Conservation (phyloP, 768 basidiomycete species). For the Hirschioporus abietinus region DNA sequence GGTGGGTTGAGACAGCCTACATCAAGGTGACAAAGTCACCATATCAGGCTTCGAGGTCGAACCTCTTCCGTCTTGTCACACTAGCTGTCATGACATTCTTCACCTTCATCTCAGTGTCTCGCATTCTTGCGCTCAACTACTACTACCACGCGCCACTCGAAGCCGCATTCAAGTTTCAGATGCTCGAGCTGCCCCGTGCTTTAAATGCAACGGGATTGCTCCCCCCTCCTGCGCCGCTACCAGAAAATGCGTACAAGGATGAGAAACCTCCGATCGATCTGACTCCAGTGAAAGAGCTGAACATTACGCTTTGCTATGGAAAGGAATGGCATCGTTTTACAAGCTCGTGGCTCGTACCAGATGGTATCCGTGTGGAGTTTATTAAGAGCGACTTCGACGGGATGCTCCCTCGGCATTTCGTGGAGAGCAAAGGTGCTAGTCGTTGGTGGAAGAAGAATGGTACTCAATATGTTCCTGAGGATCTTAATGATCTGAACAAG, state of each 20-base stretch:
- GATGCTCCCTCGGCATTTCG: slow-evolving; percentile 82
- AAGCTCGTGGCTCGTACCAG: slow-evolving; percentile 82
- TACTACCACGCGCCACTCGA: slow-evolving; percentile 92
- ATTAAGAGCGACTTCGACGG: slow-evolving; percentile 91
- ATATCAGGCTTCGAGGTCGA: slow-evolving; percentile 78
- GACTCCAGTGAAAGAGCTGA: slow-evolving; percentile 59
- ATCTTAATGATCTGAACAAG: slow-evolving; percentile 83
- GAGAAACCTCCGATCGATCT: slow-evolving; percentile 54
- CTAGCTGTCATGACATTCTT: slow-evolving; percentile 61
- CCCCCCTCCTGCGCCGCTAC: slow-evolving; percentile 35
- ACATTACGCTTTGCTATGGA: slow-evolving; percentile 76
- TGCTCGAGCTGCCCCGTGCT: slow-evolving; percentile 72
- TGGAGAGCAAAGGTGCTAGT: slow-evolving; percentile 27
- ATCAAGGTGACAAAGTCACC: slow-evolving; percentile 76
- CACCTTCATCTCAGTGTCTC: slow-evolving; percentile 66
- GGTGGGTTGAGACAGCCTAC: slow-evolving; percentile 78
- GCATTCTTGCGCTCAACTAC: slow-evolving; percentile 74
- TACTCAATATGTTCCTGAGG: slow-evolving; percentile 53
- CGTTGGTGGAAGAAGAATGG: slow-evolving; percentile 54
- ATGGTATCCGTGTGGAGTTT: slow-evolving; percentile 77
- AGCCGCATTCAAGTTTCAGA: slow-evolving; percentile 65
- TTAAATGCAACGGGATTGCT: slow-evolving; percentile 69
- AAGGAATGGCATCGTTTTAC: slow-evolving; percentile 98
- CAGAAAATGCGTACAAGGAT: slow-evolving; percentile 30
- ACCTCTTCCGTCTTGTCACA: slow-evolving; percentile 74